Evolutionary conservation across 2,329 filamentous ascomycete genomes (phyloP).

Genomic region (Paraconiothyrium sp.): DNA sequence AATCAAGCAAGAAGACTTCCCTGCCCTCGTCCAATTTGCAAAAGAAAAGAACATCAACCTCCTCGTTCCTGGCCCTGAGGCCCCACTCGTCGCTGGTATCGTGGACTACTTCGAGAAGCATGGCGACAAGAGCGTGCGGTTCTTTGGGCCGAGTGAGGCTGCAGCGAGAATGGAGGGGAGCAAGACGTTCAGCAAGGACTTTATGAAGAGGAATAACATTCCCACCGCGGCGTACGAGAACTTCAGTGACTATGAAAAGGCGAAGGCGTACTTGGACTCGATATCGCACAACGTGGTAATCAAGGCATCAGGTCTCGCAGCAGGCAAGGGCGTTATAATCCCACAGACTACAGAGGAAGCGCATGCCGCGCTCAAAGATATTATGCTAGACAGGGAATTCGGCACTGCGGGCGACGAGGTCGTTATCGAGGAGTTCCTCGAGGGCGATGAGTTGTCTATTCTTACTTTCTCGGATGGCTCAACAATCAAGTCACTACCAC

Average conservation of each 20-base stretch:
- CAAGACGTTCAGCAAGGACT: conserved; percentile 97
- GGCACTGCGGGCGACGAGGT: conserved; percentile 88
- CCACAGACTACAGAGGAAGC: conserved; percentile 85
- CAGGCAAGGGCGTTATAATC: conserved; percentile 94
- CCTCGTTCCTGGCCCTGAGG: conserved; percentile 90
- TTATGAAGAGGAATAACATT: conserved; percentile 91
- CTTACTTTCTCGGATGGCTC: conserved; percentile 92
- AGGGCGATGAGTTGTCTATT: conserved; percentile 91
- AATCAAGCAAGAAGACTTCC: conserved; percentile 79
- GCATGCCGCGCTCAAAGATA: conserved; percentile 80
- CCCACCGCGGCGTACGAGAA: conserved; percentile 92
- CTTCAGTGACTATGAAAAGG: conserved; percentile 79
- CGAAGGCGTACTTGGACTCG: conserved; percentile 72
- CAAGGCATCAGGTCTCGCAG: conserved; percentile 91
- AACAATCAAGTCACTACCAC: conserved; percentile 78
- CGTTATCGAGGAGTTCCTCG: conserved; percentile 92
- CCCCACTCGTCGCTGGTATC: conserved; percentile 90
- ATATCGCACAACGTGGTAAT: conserved; percentile 69
- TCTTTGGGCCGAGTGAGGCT: conserved; percentile 85
- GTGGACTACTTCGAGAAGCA: conserved; percentile 79
- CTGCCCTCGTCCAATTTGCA: conserved; percentile 78
- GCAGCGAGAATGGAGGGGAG: conserved; percentile 93
- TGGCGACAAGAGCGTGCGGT: conserved; percentile 65
- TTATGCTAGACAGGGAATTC: conserved; percentile 90
- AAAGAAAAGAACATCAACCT: conserved; percentile 78